A percentile compares a stretch with the other conserved stretches of the same genome.
These are phyloP conservation scores for Epichloe elymi DNA, from an alignment of 2,329 filamentous ascomycete species.

Conservation along the genomic window DNA sequence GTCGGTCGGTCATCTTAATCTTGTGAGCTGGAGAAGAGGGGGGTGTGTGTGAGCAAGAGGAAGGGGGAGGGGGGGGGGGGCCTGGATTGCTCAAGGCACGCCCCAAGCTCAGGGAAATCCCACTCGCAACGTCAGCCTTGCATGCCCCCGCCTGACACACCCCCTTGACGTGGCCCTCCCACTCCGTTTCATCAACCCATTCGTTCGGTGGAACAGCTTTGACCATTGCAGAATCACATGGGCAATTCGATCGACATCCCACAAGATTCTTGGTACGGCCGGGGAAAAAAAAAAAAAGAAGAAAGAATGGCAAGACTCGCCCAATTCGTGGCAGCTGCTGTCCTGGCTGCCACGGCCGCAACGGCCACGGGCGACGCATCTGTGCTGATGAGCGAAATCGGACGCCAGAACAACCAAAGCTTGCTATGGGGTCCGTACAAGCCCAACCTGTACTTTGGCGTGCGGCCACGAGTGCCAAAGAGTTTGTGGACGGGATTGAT, in stretches of 20 bases:
- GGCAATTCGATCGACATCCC: background rate
- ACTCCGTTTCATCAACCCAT: background rate
- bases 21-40: background rate
- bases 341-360: slow-evolving; percentile 14
- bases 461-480: slow-evolving; percentile 68
- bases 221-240: background rate
- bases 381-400: slow-evolving; percentile 35
- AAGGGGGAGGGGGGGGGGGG: too few species aligned
- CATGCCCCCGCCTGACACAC: background rate
- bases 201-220: background rate
- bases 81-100: background rate
- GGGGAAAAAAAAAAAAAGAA: background rate
- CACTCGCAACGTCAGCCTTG: slow-evolving; percentile 13
- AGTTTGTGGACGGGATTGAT: slow-evolving; percentile 73
- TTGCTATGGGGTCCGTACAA: slow-evolving; percentile 94
- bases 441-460: slow-evolving; percentile 87
- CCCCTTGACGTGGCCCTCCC: slow-evolving; percentile 3
- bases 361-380: slow-evolving; percentile 18
- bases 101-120: slow-evolving; percentile 9
- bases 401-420: slow-evolving; percentile 58
- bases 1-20: background rate
- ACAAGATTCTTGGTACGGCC: background rate
- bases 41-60: background rate
- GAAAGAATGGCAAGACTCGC: slow-evolving; percentile 19
- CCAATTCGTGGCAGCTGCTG: slow-evolving; percentile 18